Base-by-base conservation (phyloP, 2,329 filamentous ascomycete species). In the Clonostachys solani region DNA sequence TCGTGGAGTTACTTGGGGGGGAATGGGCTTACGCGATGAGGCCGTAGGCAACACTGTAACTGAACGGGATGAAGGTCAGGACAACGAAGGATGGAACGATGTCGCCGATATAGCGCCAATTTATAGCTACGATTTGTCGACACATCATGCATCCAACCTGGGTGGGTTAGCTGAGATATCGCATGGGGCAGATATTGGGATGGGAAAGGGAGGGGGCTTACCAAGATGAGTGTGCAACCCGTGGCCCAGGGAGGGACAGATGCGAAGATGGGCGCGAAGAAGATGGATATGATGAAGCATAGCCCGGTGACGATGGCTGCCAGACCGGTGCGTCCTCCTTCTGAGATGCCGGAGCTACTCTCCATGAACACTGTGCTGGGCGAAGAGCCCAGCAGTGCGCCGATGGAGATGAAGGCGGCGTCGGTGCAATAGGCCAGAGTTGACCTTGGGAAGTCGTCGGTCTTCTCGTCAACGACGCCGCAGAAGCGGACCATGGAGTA, bases 371-470 rank as follows among this genome's bases (percentile, higher is more conserved):
- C 84, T 0, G 87, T 90, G 1, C 87, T 81, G 0, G 87, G 87
- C 0, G 86, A 85, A 40, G 75, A 80, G 4, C 86, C 87, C 48
- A 90, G 75, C 1, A 91, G 70, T 0, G 83, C 79, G 5, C 85
- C 84, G 43, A 90, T 78, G 1, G 84, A 86, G 52, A 90, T 88
- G 50, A 83, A 84, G 13, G 83, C 65, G 2, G 86, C 86, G 53
- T 91, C 86, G 5, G 80, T 81, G 55, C 79, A 86, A 63, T 89
- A 91, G 2, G 91, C 91, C 33, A 92, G 69, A 1, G 90, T 89
- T 3, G 87, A 92, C 38, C 89, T 84, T 45, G 92, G 89, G 52
- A 96, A 96, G 61, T 95, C 89, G n/a, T 84, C 82, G 3, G 86
- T 81, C 42, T 79, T 74, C 54, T 77, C 66, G 58, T 84, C 75